These are phyloP conservation scores for Citrus mangshanensis DNA, from an alignment of 345 rosid species.

Conservation along the genomic window DNA sequence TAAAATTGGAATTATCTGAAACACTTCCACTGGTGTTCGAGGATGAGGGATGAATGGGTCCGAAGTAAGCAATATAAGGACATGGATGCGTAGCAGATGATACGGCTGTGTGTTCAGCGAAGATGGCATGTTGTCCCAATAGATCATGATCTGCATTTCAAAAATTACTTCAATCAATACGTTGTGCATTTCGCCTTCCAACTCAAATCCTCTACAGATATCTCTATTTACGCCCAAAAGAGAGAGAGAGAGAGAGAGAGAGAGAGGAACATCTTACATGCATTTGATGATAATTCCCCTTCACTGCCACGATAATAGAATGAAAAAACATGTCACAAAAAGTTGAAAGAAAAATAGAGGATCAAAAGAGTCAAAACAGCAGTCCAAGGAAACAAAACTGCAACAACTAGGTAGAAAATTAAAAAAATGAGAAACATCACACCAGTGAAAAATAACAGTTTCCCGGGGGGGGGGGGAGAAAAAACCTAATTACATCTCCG, in stretches of 20 bases:
- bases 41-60: conserved; percentile 79
- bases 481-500: background rate
- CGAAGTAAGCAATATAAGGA: conserved; percentile 86
- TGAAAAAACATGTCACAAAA: background rate
- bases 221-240: conserved; percentile 12
- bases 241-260: background rate
- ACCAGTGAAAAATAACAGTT: background rate
- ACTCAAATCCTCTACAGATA: background rate
- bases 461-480: background rate
- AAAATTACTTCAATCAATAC: conserved; percentile 18
- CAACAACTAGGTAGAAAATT: background rate
- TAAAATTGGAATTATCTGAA: conserved; percentile 70
- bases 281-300: conserved; percentile 66
- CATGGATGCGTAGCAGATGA: conserved; percentile 79
- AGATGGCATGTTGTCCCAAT: conserved; percentile 61
- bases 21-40: conserved; percentile 62
- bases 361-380: conserved; percentile 14
- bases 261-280: conserved; percentile 58
- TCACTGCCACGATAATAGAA: conserved; percentile 49
- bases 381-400: background rate
- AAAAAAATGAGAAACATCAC: background rate
- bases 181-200: conserved; percentile 5
- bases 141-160: conserved; percentile 76
- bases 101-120: conserved; percentile 68
- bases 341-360: background rate